Conservation (phyloP, 23 red algal species). For the Gracilaria vermiculophylla region DNA sequence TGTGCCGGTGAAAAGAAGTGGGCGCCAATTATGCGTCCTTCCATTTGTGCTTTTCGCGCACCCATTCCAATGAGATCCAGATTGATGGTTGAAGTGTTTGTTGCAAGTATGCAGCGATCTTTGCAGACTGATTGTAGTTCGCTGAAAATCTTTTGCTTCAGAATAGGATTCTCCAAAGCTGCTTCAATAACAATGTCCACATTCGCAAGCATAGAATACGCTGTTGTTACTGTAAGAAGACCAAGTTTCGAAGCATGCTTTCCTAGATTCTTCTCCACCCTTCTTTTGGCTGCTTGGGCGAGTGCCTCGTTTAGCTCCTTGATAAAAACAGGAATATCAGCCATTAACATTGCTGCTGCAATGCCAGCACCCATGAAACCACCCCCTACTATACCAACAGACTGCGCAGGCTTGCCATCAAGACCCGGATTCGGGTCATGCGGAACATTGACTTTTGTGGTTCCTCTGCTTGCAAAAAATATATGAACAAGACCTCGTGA, state of each 20-base stretch:
- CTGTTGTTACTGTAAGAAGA: conserved; percentile 60
- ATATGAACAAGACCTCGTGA: conserved; percentile 78
- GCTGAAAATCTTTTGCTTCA: conserved; percentile 92
- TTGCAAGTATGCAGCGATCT: conserved; percentile 87
- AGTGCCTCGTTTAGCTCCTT: conserved; percentile 90
- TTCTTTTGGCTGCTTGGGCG: conserved; percentile 54
- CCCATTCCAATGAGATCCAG: conserved; percentile 91
- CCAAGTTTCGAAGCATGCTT: neutral
- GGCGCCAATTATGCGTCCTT: conserved; percentile 89
- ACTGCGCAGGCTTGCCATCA: conserved; percentile 21
- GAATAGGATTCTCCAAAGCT: conserved; percentile 83
- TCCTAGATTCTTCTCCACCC: conserved; percentile 83
- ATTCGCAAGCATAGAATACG: conserved; percentile 49
- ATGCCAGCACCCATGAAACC: conserved; percentile 99
- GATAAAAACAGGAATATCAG: conserved; percentile 76
- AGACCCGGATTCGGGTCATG: conserved; percentile 23
- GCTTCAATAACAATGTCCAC: conserved; percentile 98
- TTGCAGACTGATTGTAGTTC: conserved; percentile 59
- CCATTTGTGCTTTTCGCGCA: conserved; percentile 59
- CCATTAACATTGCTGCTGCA: conserved; percentile 67
- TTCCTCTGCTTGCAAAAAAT: conserved; percentile 86
- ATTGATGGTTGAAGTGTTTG: conserved; percentile 97
- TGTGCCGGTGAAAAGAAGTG: conserved; percentile 99
- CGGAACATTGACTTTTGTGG: conserved; percentile 40
- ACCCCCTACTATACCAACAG: conserved; percentile 85